Conservation (phyloP, 1,284 basidiomycete genomes). For the Omphalotus olearius region DNA sequence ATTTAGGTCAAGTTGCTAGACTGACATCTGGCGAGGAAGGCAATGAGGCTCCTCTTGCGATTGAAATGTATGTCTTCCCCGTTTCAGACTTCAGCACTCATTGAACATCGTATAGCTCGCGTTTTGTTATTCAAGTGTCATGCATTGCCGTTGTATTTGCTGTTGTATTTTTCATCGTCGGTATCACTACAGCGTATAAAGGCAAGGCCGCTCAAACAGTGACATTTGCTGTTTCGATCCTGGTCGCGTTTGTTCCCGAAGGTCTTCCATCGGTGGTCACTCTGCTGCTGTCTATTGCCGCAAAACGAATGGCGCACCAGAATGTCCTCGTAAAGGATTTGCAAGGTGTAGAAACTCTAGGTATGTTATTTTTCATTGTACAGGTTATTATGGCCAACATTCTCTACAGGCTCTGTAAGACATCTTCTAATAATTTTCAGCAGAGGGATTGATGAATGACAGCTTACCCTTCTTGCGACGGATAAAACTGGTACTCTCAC, state of each 20-base stretch:
- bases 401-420: constrained; percentile 23
- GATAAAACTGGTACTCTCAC: constrained; percentile 78
- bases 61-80: constrained; percentile 51
- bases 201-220: constrained; percentile 56
- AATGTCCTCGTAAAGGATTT: constrained; percentile 70
- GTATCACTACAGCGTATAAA: constrained; percentile 62
- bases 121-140: constrained; percentile 58
- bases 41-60: constrained; percentile 59
- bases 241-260: constrained; percentile 71
- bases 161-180: constrained; percentile 60
- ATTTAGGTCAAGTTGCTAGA: constrained; percentile 57
- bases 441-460: background rate
- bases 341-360: constrained; percentile 69
- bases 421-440: background rate
- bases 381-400: constrained; percentile 20
- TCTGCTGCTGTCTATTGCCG: constrained; percentile 64
- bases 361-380: constrained; percentile 24
- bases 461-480: constrained; percentile 64
- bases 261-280: constrained; percentile 71
- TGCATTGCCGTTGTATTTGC: constrained; percentile 59
- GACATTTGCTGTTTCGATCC: constrained; percentile 65
- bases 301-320: constrained; percentile 68
- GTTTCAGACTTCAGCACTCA: constrained; percentile 1
- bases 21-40: constrained; percentile 60
- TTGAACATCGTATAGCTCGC: constrained; percentile 31